These are phyloP conservation scores for Aspergillus ibericus DNA, from an alignment of 2,329 filamentous ascomycete species.

Conservation along the genomic window DNA sequence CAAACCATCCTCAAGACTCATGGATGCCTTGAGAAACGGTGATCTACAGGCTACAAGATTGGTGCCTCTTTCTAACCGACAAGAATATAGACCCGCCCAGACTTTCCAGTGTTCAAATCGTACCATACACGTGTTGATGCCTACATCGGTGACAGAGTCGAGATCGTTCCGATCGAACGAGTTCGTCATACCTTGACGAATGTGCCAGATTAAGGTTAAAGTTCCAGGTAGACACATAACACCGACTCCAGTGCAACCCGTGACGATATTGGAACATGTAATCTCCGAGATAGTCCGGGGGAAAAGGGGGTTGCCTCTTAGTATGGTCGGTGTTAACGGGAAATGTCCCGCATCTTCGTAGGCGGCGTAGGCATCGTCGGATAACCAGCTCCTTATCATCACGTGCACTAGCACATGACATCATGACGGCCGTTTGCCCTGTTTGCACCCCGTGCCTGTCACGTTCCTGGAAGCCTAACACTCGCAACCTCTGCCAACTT, in stretches of 20 bases:
- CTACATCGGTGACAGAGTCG: not conserved
- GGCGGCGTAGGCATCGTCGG: not conserved
- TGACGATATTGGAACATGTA: not conserved
- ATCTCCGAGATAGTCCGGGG: not conserved
- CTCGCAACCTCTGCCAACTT: not conserved
- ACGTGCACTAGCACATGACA: conserved; percentile 5
- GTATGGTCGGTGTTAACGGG: not conserved
- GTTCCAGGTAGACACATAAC: not conserved
- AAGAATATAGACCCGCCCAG: not conserved
- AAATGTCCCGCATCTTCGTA: not conserved
- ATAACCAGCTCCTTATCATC: conserved; percentile 4
- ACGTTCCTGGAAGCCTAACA: conserved; percentile 9
- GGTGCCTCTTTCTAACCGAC: not conserved
- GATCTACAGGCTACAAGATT: not conserved
- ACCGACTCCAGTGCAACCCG: not conserved
- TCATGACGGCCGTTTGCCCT: conserved; percentile 7
- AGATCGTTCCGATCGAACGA: not conserved
- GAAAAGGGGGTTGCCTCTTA: not conserved
- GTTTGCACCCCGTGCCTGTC: conserved; percentile 15
- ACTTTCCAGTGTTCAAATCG: not conserved
- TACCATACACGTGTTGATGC: not conserved
- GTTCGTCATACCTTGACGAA: not conserved
- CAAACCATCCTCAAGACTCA: not conserved
- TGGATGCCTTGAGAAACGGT: not conserved
- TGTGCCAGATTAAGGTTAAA: not conserved